phyloP scores from a whole-genome alignment of 768 basidiomycete genomes.

The Trametes meyenii region DNA sequence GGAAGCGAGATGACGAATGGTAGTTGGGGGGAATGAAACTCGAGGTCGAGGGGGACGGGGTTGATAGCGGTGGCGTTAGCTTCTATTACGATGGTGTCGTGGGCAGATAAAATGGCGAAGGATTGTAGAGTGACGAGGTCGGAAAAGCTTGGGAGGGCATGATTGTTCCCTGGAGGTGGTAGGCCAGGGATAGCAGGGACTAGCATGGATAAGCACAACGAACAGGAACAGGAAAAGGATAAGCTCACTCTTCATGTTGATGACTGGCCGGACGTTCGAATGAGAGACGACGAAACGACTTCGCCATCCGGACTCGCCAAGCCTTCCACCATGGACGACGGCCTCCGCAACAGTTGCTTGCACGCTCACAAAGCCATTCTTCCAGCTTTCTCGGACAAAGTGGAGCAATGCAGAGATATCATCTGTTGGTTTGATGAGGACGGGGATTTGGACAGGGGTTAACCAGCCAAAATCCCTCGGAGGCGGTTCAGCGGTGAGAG shows the following conservation, averaged over 20 bases:
- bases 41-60: constrained; percentile 53
- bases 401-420: constrained; percentile 50
- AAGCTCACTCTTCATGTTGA: constrained; percentile 59
- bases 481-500: constrained; percentile 53
- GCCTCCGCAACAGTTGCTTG: constrained; percentile 46
- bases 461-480: constrained; percentile 60
- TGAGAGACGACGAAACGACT: constrained; percentile 42
- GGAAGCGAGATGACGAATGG: constrained; percentile 67
- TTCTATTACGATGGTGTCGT: constrained; percentile 33
- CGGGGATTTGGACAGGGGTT: constrained; percentile 50
- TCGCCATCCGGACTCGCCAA: constrained; percentile 52
- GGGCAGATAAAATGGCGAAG: constrained; percentile 48
- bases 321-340: constrained; percentile 53
- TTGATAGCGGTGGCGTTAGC: constrained; percentile 63
- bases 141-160: constrained; percentile 56
- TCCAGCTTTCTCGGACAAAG: constrained; percentile 65
- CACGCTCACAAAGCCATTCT: constrained; percentile 49
- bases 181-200: constrained; percentile 70
- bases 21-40: constrained; percentile 55
- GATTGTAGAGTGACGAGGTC: constrained; percentile 62
- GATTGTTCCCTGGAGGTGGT: constrained; percentile 55
- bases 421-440: constrained; percentile 56
- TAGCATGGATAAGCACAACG: constrained; percentile 32
- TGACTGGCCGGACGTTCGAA: constrained; percentile 45
- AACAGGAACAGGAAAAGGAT: neutral